Conservation (phyloP, 2,329 filamentous ascomycete species). For the Mariannaea sp. region DNA sequence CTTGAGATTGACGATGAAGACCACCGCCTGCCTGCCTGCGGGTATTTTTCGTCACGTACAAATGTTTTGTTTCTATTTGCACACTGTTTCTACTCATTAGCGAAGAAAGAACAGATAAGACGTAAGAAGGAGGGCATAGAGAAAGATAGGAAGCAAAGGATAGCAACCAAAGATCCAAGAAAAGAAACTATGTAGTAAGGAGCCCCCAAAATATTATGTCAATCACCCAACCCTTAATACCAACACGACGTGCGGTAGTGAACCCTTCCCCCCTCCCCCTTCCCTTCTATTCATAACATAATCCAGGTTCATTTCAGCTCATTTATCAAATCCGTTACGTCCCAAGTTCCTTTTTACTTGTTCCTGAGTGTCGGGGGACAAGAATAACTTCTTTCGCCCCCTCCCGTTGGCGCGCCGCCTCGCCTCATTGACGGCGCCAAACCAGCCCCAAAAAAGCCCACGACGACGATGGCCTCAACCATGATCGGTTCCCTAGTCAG, state of each 20-base stretch:
- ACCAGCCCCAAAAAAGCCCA: constrained; percentile 8
- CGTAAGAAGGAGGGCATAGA: constrained; percentile 10
- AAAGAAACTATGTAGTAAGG: no score
- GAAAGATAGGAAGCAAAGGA: no score
- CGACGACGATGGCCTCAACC: constrained; percentile 26
- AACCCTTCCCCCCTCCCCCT: no score
- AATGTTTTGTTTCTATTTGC: no score
- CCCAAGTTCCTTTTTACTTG: not conserved
- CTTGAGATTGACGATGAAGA: constrained; percentile 27
- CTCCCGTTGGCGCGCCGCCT: constrained; percentile 12
- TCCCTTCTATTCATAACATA: constrained; percentile 5
- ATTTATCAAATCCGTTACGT: constrained; percentile 5
- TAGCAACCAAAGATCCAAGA: no score
- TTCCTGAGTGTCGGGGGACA: not conserved
- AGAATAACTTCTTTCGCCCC: constrained; percentile 6
- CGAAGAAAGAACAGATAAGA: constrained; percentile 12
- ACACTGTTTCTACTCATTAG: constrained; percentile 17
- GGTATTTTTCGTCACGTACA: constrained; percentile 26
- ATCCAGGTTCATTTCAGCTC: constrained; percentile 3
- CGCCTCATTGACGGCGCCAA: constrained; percentile 14
- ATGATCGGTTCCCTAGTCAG: constrained; percentile 20
- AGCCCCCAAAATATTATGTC: constrained; percentile 21
- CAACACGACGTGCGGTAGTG: not conserved
- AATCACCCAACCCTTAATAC: constrained; percentile 10
- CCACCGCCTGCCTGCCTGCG: no score